Percentiles rank a stretch among this genome's conserved stretches.
These are phyloP conservation scores for Tulasnella sp. DNA, from an alignment of 768 basidiomycete genomes.

Conservation along the genomic window DNA sequence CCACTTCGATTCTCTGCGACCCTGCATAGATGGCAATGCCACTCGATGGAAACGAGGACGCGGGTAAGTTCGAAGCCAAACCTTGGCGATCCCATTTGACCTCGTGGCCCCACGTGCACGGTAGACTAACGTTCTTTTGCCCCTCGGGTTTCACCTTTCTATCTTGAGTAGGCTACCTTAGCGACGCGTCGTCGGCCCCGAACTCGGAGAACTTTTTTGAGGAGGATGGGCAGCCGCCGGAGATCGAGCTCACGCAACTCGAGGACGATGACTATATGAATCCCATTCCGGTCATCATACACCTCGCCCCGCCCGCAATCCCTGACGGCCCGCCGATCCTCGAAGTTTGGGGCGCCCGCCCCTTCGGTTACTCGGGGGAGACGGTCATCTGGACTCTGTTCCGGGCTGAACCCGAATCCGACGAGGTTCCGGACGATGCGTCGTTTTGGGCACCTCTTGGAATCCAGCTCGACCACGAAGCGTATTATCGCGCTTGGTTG, in stretches of 20 bases:
- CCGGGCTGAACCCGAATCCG: conserved; percentile 20
- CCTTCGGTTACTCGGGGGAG: conserved; percentile 19
- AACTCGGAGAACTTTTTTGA: conserved; percentile 24
- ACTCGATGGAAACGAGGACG: neutral
- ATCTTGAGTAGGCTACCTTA: conserved; percentile 2
- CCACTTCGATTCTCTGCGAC: neutral
- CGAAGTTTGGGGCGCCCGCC: conserved; percentile 24
- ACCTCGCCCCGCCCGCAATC: conserved; percentile 13
- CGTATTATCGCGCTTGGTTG: conserved; percentile 20
- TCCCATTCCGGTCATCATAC: conserved; percentile 18
- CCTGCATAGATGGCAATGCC: neutral
- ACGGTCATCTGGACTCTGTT: conserved; percentile 20
- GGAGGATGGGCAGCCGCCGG: conserved; percentile 8
- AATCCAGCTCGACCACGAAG: neutral
- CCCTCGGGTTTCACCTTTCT: neutral
- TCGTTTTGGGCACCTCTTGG: conserved; percentile 24
- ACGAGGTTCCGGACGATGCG: conserved; percentile 16
- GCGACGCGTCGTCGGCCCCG: conserved; percentile 15
- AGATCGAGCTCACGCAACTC: conserved; percentile 18
- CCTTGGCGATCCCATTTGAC: neutral
- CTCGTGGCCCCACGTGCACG: neutral
- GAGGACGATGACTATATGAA: conserved; percentile 11
- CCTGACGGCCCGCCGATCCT: conserved; percentile 19
- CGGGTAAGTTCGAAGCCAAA: neutral
- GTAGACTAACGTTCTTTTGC: neutral